Base-by-base conservation (phyloP, 192 early-diverging fungal genomes). In the Linnemannia exigua region DNA sequence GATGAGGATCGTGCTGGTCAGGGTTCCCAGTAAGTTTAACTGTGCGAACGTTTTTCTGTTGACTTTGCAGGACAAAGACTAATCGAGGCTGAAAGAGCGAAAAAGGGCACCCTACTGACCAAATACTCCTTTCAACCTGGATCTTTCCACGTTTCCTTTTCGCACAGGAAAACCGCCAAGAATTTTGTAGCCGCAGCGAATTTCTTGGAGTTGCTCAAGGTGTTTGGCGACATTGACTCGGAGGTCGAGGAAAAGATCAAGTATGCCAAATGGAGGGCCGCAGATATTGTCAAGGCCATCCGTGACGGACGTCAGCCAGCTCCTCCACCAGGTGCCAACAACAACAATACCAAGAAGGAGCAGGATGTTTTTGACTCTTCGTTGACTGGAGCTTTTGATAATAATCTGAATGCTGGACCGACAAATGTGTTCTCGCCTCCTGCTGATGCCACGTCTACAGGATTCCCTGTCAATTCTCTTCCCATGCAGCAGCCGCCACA, bases 261-360 rank as follows among this genome's bases (percentile, higher is more conserved):
- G 78, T 99, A 99, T 84, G 93, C 98, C 2, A 98, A 98, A 81
- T 99, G 96, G 94, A 95, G 98, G 70, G 98, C 98, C 4, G 93
- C 95, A 0, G 97, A 99, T 81, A 99, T 99, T 38, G 89, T 97
- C 38, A 98, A 96, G 82, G 96, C 97, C 1, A 81, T 98, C 25
- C 89, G 95, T 22, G 97, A 98, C 81, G 98, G 98, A 5, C 90
- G 95, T 37, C 74, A 61, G 20, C 97, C 97, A 28, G 83, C 68
- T 3, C 85, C 91, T 41, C 93, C 94, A 70, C 92, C 93, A 46
- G 91, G 91, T 11, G 89, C 80, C 20, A 81, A 85, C 19, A 80
- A 81, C n/a, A 54, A 54, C 25, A 31, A 61, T 19, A 41, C 74
- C 20, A 41, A 35, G 31, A 20, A 16, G 5, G 37, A 74, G 25